Evolutionary conservation across 495 filamentous ascomycete species (phyloP), one percentile per base, ranked within the genome.

Genomic region (Penicillium dipodomyicola): DNA sequence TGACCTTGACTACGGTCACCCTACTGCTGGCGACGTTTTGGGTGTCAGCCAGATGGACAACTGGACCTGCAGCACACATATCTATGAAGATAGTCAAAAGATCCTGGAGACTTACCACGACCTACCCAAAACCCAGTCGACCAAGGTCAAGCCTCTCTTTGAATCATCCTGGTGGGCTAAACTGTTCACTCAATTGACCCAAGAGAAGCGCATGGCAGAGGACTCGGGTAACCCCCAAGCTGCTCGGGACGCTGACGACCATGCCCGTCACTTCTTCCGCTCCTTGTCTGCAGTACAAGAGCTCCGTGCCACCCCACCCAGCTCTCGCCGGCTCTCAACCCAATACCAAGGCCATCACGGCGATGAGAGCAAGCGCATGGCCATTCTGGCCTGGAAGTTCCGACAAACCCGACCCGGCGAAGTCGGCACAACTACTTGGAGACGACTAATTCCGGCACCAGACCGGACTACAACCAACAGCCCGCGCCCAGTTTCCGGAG

Each of bases 301-400:
- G 63, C 61, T 83, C 5, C 72, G 73, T 20, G 76, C 77, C 17
- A 63, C 63, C 0, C 60, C 70, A 14, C 58, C 68, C 25, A 72
- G 56, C 48, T 65, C 68, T 27, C 67, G 70, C 7, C 68, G 69
- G 1, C 52, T 72, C 10, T 65, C 70, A 2, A 73, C 55, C 44
- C 69, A 68, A 33, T 72, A 69, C 54, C 62, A 68, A 14, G 56
- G 54, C 15, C 58, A 70, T 22, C 51, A 64, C 8, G 59, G 59
- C 17, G 70, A 72, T 12, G 69, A 76, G 30, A 72, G 69, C 49
- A 73, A 76, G 58, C 66, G 76, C 20, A 74, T 81, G 65, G 78
- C 80, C 4, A 70, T 82, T 45, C 56, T 84, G 11, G 67, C 81
- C 11, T 84, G 80, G 80, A 80, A 77, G 46, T 83, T 83, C 61